These are phyloP conservation scores for Aspergillus costaricaensis DNA, from an alignment of 2,329 filamentous ascomycete genomes.

Conservation along the genomic window DNA sequence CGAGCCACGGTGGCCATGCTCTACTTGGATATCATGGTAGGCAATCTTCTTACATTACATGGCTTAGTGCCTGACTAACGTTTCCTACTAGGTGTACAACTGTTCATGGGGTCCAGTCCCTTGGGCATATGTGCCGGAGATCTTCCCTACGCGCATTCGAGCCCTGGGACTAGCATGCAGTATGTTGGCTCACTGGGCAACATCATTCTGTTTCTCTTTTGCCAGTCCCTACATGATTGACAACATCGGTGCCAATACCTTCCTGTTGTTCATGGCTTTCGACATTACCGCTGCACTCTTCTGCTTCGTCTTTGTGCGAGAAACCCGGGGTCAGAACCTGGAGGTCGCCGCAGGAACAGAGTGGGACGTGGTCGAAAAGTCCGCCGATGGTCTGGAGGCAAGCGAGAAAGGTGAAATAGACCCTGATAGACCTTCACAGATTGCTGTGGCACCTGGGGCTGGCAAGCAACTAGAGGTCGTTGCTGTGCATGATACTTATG, in stretches of 20 bases:
- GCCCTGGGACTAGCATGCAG: conserved; percentile 42
- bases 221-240: conserved; percentile 45
- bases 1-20: conserved; percentile 55
- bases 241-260: conserved; percentile 43
- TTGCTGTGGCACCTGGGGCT: background rate
- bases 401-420: background rate
- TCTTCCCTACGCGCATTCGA: conserved; percentile 44
- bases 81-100: background rate
- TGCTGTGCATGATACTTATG: background rate
- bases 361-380: background rate
- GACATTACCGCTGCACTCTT: conserved; percentile 37
- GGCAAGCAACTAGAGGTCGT: background rate
- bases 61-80: background rate
- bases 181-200: conserved; percentile 42
- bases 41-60: background rate
- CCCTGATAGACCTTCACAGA: background rate
- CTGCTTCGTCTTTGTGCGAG: conserved; percentile 43
- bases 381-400: background rate
- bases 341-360: conserved; percentile 27
- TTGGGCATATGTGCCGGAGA: conserved; percentile 41
- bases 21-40: conserved; percentile 35
- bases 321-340: conserved; percentile 41
- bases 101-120: conserved; percentile 35
- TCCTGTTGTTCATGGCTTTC: conserved; percentile 44
- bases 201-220: conserved; percentile 47